phyloP scores from a whole-genome alignment of 2,329 filamentous ascomycete genomes.

The Polychaeton citri region DNA sequence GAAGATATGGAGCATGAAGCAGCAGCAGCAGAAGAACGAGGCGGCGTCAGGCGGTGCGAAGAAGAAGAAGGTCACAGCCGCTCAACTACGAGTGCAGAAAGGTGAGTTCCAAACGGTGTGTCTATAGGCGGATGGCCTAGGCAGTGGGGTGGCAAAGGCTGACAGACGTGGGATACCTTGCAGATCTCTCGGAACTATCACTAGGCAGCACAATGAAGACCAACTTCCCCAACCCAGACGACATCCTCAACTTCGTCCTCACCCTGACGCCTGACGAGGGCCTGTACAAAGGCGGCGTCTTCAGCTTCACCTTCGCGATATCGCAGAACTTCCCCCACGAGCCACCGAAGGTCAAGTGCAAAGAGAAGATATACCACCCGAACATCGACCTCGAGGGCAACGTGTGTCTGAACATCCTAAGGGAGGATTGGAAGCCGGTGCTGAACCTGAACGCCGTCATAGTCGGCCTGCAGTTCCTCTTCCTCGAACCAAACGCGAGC shows the following conservation, averaged over 20 bases:
- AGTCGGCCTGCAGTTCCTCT: conserved; percentile 87
- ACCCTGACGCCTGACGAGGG: conserved; percentile 76
- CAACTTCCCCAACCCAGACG: conserved; percentile 67
- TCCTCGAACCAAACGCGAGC: conserved; percentile 91
- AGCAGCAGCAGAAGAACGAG: conserved; percentile 90
- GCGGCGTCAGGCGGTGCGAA: conserved; percentile 66
- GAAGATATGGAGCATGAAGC: conserved; percentile 98
- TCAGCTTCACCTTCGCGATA: conserved; percentile 84
- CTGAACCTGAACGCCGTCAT: conserved; percentile 94
- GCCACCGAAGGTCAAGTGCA: conserved; percentile 92
- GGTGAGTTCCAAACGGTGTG: conserved; percentile 51
- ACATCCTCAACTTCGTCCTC: conserved; percentile 73
- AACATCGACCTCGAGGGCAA: conserved; percentile 98
- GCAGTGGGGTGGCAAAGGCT: too few species aligned
- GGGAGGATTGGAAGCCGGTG: conserved; percentile 98
- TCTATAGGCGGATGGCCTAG: too few species aligned
- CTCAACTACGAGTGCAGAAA: conserved; percentile 90
- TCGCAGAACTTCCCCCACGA: conserved; percentile 94
- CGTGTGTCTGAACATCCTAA: conserved; percentile 90
- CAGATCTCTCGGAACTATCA: conserved; percentile 70
- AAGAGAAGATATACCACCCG: conserved; percentile 97
- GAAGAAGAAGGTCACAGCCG: conserved; percentile 98
- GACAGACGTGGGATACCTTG: too few species aligned
- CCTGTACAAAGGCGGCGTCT: conserved; percentile 76
- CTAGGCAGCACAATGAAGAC: conserved; percentile 70